phyloP scores from a whole-genome alignment of 192 early-diverging fungal species.

The Funneliformis geosporum region DNA sequence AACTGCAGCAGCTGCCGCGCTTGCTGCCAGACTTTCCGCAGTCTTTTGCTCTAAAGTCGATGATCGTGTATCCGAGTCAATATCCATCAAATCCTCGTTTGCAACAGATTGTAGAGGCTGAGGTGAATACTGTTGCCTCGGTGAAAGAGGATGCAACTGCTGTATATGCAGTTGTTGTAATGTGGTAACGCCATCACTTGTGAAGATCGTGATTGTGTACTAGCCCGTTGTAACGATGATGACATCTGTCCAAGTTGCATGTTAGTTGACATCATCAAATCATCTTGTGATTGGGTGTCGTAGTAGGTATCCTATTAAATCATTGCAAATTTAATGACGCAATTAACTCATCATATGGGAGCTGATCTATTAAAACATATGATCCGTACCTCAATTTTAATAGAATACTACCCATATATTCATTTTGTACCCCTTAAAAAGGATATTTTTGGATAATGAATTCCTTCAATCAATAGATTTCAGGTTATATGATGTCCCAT shows the following conservation, averaged over 20 bases:
- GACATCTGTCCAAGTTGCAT: too few relatives aligned
- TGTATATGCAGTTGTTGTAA: background rate
- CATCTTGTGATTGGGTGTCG: background rate
- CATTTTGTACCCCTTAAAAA: too few relatives aligned
- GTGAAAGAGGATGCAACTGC: background rate
- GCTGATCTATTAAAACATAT: too few relatives aligned
- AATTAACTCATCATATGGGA: too few relatives aligned
- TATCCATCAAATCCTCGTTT: background rate
- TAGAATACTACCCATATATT: too few relatives aligned
- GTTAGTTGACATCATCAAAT: background rate
- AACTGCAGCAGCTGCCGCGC: background rate
- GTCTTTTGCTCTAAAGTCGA: background rate
- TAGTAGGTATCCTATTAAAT: too few relatives aligned
- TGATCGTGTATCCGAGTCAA: background rate
- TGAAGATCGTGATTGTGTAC: background rate
- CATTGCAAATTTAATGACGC: too few relatives aligned
- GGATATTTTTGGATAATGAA: too few relatives aligned
- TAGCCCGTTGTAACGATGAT: too few relatives aligned
- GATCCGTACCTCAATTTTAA: too few relatives aligned
- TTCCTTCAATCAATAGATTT: too few relatives aligned
- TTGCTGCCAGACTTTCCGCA: background rate
- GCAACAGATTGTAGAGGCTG: background rate
- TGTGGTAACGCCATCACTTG: background rate
- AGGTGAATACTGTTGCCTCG: background rate
- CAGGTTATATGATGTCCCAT: too few relatives aligned